Conservation (phyloP, 1,284 basidiomycete genomes). For the Vanrija pseudolonga region DNA sequence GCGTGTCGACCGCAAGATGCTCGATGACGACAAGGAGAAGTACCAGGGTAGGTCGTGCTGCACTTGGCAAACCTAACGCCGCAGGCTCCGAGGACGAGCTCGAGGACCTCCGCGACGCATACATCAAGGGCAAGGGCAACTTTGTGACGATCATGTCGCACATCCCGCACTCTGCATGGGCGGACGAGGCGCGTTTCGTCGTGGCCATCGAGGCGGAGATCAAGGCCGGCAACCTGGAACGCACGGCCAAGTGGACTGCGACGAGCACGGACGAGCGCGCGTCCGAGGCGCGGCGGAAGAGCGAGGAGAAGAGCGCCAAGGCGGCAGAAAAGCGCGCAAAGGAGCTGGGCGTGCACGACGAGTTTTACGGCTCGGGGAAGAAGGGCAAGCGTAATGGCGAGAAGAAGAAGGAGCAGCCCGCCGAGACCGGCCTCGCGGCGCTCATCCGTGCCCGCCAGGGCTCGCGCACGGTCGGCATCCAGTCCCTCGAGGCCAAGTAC, state of each 20-base stretch:
- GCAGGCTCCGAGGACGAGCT: constrained; percentile 78
- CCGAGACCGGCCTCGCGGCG: constrained; percentile 66
- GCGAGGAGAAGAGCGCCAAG: constrained; percentile 69
- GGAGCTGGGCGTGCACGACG: constrained; percentile 89
- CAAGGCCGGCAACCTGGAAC: constrained; percentile 56
- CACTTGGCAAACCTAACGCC: background rate
- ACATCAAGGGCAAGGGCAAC: constrained; percentile 63
- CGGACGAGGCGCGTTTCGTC: constrained; percentile 80
- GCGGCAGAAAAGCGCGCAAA: constrained; percentile 83
- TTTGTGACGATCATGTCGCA: constrained; percentile 73
- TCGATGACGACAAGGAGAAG: constrained; percentile 83
- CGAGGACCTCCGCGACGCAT: constrained; percentile 70
- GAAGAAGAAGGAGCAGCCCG: constrained; percentile 54
- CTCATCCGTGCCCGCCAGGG: constrained; percentile 72
- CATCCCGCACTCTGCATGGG: constrained; percentile 75
- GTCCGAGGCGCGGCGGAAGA: constrained; percentile 66
- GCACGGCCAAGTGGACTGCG: constrained; percentile 62
- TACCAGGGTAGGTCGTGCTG: constrained; percentile 68
- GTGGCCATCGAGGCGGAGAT: constrained; percentile 67
- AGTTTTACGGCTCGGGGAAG: constrained; percentile 83
- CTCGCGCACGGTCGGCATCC: constrained; percentile 66
- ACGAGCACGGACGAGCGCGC: constrained; percentile 70
- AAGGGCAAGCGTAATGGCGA: constrained; percentile 61
- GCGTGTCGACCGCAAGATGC: constrained; percentile 71
- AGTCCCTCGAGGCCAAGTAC: constrained; percentile 78